These are phyloP conservation scores for Cordyceps pruinosa DNA, from an alignment of 2,329 filamentous ascomycete species.

Conservation along the genomic window DNA sequence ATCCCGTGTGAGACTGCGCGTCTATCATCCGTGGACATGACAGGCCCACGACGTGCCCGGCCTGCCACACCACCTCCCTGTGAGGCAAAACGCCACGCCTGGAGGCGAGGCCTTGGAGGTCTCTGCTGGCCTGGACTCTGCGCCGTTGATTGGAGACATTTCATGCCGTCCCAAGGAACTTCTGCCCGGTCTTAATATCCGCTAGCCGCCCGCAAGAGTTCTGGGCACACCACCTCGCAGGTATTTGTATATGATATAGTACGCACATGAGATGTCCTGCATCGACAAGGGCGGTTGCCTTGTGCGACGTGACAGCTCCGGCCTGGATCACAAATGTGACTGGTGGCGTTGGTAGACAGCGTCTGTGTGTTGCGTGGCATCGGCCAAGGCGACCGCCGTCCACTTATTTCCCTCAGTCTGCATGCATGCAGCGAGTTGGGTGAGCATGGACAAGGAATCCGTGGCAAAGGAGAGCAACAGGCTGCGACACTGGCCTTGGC, in stretches of 20 bases:
- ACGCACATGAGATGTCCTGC: neutral
- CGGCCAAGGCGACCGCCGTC: neutral
- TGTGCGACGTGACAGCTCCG: neutral
- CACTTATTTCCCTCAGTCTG: neutral
- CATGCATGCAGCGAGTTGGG: neutral
- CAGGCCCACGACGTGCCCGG: neutral
- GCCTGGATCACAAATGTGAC: neutral
- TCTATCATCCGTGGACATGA: neutral
- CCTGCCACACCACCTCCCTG: neutral
- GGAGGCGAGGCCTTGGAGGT: neutral
- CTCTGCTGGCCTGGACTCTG: neutral
- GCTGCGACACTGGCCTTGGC: no score
- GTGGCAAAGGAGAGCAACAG: no score
- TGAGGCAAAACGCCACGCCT: neutral
- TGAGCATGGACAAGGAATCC: no score
- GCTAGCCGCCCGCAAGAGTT: neutral
- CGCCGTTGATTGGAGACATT: neutral
- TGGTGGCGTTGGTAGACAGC: neutral
- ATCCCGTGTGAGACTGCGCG: no score
- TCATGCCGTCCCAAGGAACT: neutral
- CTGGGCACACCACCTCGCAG: neutral
- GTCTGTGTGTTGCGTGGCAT: neutral
- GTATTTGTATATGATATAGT: neutral
- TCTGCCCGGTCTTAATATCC: constrained; percentile 1
- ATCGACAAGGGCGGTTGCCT: neutral